Evolutionary conservation across 495 filamentous ascomycete genomes (phyloP).

Genomic region (Penicillium angulare): DNA sequence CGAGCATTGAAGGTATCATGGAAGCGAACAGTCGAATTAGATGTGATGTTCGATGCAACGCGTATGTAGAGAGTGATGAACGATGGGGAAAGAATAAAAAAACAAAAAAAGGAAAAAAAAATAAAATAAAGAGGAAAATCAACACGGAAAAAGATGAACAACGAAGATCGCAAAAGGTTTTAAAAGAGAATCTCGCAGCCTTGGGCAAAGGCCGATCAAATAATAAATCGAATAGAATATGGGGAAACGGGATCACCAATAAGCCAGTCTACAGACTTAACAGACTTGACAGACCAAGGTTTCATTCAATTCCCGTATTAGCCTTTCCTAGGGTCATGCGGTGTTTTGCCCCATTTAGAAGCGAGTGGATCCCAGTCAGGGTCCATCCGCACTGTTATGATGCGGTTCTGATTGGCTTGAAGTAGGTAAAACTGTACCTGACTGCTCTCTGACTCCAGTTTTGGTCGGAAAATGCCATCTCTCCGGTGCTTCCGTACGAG

Average conservation of each 20-base stretch:
- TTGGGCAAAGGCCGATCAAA: not conserved
- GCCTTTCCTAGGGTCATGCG: constrained; percentile 17
- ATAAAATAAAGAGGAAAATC: not conserved
- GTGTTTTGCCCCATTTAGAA: constrained; percentile 15
- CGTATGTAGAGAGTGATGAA: not conserved
- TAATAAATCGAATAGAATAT: constrained; percentile 25
- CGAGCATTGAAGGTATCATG: constrained; percentile 6
- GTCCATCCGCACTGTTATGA: constrained; percentile 3
- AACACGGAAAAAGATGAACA: not conserved
- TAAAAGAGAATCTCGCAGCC: not conserved
- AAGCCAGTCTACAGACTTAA: too few relatives aligned
- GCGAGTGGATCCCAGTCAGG: constrained; percentile 2
- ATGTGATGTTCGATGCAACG: not conserved
- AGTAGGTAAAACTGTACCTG: not conserved
- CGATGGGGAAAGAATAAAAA: not conserved
- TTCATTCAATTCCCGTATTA: constrained; percentile 11
- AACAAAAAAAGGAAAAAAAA: not conserved
- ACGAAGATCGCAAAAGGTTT: not conserved
- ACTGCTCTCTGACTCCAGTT: not conserved
- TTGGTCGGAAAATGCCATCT: not conserved
- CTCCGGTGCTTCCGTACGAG: not conserved
- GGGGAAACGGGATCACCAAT: too few relatives aligned
- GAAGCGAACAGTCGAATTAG: too few relatives aligned
- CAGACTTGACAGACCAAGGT: constrained; percentile 16
- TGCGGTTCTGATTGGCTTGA: not conserved